Base-by-base conservation (phyloP, 2,329 filamentous ascomycete species). In the Cladophialophora immunda region DNA sequence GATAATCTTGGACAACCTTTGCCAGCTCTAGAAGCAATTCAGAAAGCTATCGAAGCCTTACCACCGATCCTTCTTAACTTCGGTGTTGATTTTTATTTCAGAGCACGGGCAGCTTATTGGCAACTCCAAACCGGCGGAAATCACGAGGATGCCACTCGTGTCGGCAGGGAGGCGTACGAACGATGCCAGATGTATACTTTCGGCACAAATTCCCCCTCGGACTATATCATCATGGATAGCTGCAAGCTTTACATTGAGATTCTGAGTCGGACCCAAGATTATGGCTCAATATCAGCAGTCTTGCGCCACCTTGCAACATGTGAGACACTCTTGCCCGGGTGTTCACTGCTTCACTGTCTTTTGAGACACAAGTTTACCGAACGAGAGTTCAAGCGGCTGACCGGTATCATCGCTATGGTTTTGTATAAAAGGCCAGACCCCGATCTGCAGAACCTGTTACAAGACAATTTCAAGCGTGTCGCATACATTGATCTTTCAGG, bases 1-100 rank as follows among this genome's bases (percentile, higher is more conserved):
- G 61, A 64, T n/a, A 64, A 67, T 27, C 60, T 64, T 29, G 13
- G 45, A 32, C 38, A 65, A 45, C 64, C 65, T 11, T 15, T 58
- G 36, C 65, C 30, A 19, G 64, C 64, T 25, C 65, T 67, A 36
- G 25, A 59, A 17, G 55, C 50, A 13, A 67, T 67, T 17, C 22
- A 67, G 36, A 47, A 64, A 29, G 64, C 60, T 15, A 65, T 67
- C 52, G 27, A 56, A 25, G 41, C 22, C 29, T 50, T 64, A 22
- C 59, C 60, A 52, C 50, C 30, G 29, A 50, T 52, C 15, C 30
- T 36, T 25, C 19, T 56, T 25, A 17, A 27, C 13, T 50, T 11
- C 30, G 60, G 59, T 3, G 55, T 64, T 65, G 32, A 56, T 30
- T 58, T 58, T 13, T 64, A 67, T 53, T 45, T 64, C 29, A 41